phyloP scores from a whole-genome alignment of 2,329 filamentous ascomycete genomes.

The Aspergillus intermedius region DNA sequence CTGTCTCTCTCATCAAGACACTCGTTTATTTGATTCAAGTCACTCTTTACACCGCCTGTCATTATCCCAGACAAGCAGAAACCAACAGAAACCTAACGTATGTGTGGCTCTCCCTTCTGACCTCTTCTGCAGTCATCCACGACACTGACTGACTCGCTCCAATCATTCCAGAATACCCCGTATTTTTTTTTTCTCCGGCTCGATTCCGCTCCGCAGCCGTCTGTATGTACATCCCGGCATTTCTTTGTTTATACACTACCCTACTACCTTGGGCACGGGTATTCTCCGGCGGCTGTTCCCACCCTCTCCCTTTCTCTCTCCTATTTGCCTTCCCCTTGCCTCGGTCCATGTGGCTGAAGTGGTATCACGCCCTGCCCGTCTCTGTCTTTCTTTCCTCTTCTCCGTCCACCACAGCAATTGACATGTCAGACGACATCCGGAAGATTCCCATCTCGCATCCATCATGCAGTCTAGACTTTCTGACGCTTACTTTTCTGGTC shows the following conservation, averaged over 20 bases:
- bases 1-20: not conserved
- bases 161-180: not conserved
- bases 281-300: too few relatives aligned
- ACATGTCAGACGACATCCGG: slow-evolving; percentile 16
- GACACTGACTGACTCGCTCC: not conserved
- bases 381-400: too few relatives aligned
- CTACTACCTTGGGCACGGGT: not conserved
- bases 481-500: not conserved
- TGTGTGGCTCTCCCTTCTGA: slow-evolving; percentile 1
- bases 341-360: slow-evolving; percentile 5
- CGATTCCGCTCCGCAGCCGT: too few relatives aligned
- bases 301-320: not conserved
- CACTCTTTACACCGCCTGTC: not conserved
- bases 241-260: slow-evolving; percentile 2
- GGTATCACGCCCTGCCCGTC: not conserved
- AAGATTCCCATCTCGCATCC: slow-evolving; percentile 6
- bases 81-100: not conserved
- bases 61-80: not conserved
- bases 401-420: slow-evolving; percentile 2
- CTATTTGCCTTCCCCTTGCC: not conserved
- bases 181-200: too few relatives aligned
- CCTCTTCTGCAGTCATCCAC: not conserved
- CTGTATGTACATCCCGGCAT: slow-evolving; percentile 15
- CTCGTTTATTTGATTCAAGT: not conserved
- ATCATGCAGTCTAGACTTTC: slow-evolving; percentile 5